Evolutionary conservation across 108 stramenopile genomes (phyloP).

Genomic region (Skeletonema grethae): DNA sequence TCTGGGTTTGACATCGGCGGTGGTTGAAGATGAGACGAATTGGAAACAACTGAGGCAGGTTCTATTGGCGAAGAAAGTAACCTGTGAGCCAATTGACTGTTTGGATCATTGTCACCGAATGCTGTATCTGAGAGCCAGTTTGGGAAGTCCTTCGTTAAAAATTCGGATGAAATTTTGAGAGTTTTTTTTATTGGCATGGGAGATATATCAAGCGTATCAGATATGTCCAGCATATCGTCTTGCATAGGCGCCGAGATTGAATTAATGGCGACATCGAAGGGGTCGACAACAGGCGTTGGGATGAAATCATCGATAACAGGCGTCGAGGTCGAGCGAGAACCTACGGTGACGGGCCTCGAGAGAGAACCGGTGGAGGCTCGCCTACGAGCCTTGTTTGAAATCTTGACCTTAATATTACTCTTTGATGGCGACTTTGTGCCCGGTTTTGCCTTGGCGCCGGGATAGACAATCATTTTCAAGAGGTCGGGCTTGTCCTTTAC

Average conservation of each 20-base stretch:
- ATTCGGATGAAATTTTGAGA: background rate
- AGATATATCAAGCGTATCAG: background rate
- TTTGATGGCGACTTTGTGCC: background rate
- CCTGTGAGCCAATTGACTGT: background rate
- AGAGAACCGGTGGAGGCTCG: conserved; percentile 32
- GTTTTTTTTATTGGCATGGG: conserved; percentile 1
- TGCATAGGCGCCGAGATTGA: background rate
- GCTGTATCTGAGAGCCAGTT: conserved; percentile 13
- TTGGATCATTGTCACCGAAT: background rate
- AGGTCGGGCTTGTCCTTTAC: conserved; percentile 23
- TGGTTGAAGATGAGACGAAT: conserved; percentile 8
- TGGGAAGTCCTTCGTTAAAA: conserved; percentile 1
- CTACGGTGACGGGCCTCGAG: background rate
- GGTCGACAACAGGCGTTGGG: background rate
- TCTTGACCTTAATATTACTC: background rate
- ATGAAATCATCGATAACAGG: background rate
- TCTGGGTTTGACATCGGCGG: background rate
- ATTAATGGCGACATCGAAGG: background rate
- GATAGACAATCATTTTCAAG: conserved; percentile 28
- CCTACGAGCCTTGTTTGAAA: conserved; percentile 12
- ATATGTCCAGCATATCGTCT: conserved; percentile 1
- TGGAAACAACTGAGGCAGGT: conserved; percentile 13
- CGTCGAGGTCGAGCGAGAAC: no score
- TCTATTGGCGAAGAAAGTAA: conserved; percentile 3
- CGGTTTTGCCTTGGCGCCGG: conserved; percentile 9